phyloP scores from a whole-genome alignment of 208 protist species.

The Trypanosoma avium region DNA sequence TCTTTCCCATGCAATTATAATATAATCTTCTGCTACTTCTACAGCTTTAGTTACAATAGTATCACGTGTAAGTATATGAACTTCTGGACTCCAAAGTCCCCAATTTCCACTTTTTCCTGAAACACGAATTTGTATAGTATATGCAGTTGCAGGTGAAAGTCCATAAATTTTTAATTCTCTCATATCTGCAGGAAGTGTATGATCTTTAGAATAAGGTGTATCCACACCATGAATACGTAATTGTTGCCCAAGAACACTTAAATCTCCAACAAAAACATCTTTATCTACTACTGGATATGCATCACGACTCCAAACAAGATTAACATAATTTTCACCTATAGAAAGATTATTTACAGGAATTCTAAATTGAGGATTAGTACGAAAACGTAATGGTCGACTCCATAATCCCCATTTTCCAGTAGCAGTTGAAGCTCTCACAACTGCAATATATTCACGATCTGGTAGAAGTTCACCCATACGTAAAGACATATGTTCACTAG shows the following conservation, averaged over 20 bases:
- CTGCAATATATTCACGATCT: slow-evolving; percentile 84
- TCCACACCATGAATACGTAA: slow-evolving; percentile 86
- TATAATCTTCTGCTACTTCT: slow-evolving; percentile 91
- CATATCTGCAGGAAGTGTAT: slow-evolving; percentile 73
- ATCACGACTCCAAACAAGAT: slow-evolving; percentile 81
- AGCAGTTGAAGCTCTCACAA: slow-evolving; percentile 81
- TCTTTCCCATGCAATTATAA: slow-evolving; percentile 85
- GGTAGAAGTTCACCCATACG: slow-evolving; percentile 76
- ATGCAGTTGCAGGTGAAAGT: slow-evolving; percentile 80
- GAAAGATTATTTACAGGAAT: slow-evolving; percentile 85
- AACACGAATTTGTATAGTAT: slow-evolving; percentile 87
- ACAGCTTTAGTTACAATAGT: slow-evolving; percentile 81
- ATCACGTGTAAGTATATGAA: slow-evolving; percentile 85
- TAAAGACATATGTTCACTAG: slow-evolving; percentile 83
- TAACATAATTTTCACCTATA: slow-evolving; percentile 94
- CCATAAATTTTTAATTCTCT: slow-evolving; percentile 88
- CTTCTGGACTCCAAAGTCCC: slow-evolving; percentile 82
- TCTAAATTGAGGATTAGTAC: slow-evolving; percentile 84
- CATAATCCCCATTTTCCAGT: slow-evolving; percentile 89
- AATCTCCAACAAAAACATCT: slow-evolving; percentile 74
- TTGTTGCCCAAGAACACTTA: slow-evolving; percentile 86
- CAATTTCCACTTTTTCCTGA: slow-evolving; percentile 82
- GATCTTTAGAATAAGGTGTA: slow-evolving; percentile 77
- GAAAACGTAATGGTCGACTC: slow-evolving; percentile 82
- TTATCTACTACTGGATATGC: slow-evolving; percentile 32